Evolutionary conservation across 164 flowering plant species (phyloP), one percentile per base, ranked within the genome.

Genomic region (Aristolochia fimbriata): DNA sequence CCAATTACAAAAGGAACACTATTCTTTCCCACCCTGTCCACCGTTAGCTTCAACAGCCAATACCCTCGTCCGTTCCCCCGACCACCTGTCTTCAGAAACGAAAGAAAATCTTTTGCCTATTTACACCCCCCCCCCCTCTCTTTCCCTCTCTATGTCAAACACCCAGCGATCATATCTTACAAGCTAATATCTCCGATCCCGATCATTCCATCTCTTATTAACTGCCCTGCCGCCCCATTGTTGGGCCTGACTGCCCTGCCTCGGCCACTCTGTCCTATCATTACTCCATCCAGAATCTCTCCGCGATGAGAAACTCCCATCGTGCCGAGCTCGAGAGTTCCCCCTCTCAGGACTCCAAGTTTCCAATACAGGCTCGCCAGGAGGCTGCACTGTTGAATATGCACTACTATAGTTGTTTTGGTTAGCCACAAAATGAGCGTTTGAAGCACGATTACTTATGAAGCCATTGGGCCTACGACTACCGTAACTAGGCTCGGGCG

Each of bases 301-400:
- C 30, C 56, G 7, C 43, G 43, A 3, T 3, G 43, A 37, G 43
- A 22, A 52, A 14, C 3, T 17, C 23, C 56, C 31, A 5, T 20
- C 51, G 11, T 9, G 4, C 55, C 25, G 15, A 51, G 24, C 30
- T 27, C 30, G 23, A 1, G 13, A 6, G 55, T 12, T 51, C 56
- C 0, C 17, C 59, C 73, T 67, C 46, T 80, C 85, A 4, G 86
- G 84, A 68, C 85, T 82, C 86, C 86, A 86, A 7, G 74, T 60
- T 57, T 81, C 83, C 47, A 73, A 75, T 6, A 76, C 86, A 1
- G 72, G 76, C 22, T 61, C 74, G 56, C 58, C 67, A 14, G 60
- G 69, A 47, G 63, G 59, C 61, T 69, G 62, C 22, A 53, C 16
- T 0, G 47, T 48, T 47, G 43, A 55, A 25, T 59, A 62, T 12